These are phyloP conservation scores for Pleurotus tuoliensis DNA, from an alignment of 768 basidiomycete genomes.

Conservation along the genomic window DNA sequence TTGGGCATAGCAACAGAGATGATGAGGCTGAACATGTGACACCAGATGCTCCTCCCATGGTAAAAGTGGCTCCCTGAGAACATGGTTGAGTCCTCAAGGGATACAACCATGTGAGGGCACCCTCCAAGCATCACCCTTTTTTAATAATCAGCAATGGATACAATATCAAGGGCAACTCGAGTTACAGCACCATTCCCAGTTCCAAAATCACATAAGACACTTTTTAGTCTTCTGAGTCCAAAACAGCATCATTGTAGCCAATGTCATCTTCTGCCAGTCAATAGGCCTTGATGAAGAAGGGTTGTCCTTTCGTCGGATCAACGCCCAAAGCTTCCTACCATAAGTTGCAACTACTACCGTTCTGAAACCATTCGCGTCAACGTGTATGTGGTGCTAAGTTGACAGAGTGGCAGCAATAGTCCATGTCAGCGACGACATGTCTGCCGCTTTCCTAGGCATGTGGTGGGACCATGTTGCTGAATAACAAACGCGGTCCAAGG, in stretches of 20 bases:
- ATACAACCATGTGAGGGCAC: background rate
- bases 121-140: background rate
- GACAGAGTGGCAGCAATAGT: background rate
- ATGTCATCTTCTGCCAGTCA: background rate
- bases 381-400: background rate
- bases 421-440: background rate
- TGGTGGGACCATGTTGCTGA: background rate
- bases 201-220: constrained; percentile 2
- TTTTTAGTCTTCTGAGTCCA: background rate
- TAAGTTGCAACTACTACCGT: background rate
- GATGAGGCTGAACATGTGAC: background rate
- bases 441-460: background rate
- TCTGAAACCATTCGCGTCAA: background rate
- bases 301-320: background rate
- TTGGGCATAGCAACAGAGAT: background rate
- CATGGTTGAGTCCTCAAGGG: background rate
- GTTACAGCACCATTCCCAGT: background rate
- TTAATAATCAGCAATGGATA: background rate
- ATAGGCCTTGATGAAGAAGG: background rate
- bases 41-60: background rate
- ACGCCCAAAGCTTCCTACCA: constrained; percentile 1
- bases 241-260: background rate
- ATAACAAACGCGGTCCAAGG: background rate
- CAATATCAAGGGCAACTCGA: background rate
- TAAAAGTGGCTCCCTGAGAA: background rate